Evolutionary conservation across 306 rosid species (phyloP).

Genomic region (Fagus sylvatica): DNA sequence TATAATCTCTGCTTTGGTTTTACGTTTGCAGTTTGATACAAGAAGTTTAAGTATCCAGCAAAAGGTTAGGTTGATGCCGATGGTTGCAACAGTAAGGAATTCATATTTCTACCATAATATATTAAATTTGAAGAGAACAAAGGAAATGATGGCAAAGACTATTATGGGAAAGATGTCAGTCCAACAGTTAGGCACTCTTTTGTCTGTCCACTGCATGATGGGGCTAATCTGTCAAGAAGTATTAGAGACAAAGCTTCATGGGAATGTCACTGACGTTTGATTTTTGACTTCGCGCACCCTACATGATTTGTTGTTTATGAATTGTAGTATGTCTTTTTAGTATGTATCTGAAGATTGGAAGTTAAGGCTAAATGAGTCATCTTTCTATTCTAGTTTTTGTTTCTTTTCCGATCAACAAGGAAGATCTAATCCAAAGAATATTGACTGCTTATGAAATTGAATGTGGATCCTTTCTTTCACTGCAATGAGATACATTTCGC

Average conservation of each 20-base stretch:
- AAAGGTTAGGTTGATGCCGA: slow-evolving; percentile 75
- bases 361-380: no score
- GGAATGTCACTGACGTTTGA: slow-evolving; percentile 32
- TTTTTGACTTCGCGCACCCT: slow-evolving; percentile 1
- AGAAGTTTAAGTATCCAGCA: slow-evolving; percentile 67
- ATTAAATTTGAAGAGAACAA: slow-evolving; percentile 66
- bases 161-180: slow-evolving; percentile 74
- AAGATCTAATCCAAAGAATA: no score
- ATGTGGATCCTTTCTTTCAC: no score
- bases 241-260: slow-evolving; percentile 62
- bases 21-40: slow-evolving; percentile 65
- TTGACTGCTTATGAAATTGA: no score
- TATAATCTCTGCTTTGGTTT: neutral
- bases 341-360: no score
- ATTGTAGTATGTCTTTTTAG: no score
- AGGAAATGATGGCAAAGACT: slow-evolving; percentile 54
- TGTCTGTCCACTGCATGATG: slow-evolving; percentile 81
- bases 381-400: no score
- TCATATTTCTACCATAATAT: slow-evolving; percentile 62
- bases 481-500: no score
- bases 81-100: slow-evolving; percentile 97
- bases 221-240: slow-evolving; percentile 70
- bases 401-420: no score
- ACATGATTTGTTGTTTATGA: no score
- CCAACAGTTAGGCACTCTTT: slow-evolving; percentile 69